phyloP scores from a whole-genome alignment of 192 early-diverging fungal genomes.

The Coemansia sp. region DNA sequence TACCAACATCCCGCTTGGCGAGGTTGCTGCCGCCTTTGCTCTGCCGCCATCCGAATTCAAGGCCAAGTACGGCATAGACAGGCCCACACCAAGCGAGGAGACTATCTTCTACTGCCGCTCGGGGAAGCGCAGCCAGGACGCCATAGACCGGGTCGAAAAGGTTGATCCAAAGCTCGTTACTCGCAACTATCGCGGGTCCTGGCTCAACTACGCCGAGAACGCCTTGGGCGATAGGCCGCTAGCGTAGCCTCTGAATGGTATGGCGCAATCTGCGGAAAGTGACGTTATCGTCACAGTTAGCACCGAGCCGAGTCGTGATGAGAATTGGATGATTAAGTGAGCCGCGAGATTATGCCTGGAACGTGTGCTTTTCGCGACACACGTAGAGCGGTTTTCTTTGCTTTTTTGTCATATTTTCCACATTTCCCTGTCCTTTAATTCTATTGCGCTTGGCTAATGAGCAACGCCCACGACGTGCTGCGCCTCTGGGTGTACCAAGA shows the following conservation, averaged over 20 bases:
- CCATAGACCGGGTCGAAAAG: conserved; percentile 57
- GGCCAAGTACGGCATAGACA: conserved; percentile 59
- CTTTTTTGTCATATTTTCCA: not conserved
- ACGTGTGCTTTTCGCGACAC: not conserved
- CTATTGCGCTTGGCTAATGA: conserved; percentile 13
- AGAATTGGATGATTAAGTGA: not conserved
- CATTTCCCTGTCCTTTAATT: not conserved
- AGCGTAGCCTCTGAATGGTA: conserved; percentile 1
- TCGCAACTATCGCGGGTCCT: conserved; percentile 53
- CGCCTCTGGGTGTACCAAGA: conserved; percentile 34
- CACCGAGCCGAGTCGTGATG: not conserved
- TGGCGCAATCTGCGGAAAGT: not conserved
- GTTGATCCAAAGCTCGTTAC: conserved; percentile 45
- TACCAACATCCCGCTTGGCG: conserved; percentile 65
- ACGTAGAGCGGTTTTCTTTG: not conserved
- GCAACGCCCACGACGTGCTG: conserved; percentile 26
- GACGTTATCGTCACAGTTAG: conserved; percentile 27
- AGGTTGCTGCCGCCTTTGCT: conserved; percentile 51
- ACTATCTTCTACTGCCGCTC: conserved; percentile 70
- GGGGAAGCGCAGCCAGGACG: conserved; percentile 64
- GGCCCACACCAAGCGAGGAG: conserved; percentile 55
- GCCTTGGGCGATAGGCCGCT: conserved; percentile 38
- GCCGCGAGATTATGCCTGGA: not conserved
- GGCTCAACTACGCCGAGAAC: conserved; percentile 47
- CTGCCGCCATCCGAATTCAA: conserved; percentile 44